Base-by-base conservation (phyloP, 441 rosid species). In the Brassica hybrid region DNA sequence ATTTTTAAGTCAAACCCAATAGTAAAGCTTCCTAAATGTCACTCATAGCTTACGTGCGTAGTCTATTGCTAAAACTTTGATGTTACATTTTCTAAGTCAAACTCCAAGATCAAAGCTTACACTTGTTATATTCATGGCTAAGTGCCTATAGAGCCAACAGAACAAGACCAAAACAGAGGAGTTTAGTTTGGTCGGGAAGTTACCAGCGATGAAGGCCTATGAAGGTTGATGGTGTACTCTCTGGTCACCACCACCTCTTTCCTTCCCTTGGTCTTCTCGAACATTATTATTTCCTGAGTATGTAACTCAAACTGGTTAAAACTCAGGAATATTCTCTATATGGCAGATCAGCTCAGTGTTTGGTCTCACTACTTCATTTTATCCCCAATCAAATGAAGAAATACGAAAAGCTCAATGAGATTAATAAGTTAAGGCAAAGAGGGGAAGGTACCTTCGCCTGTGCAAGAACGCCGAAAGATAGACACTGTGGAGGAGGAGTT, bases 201-300 rank as follows among this genome's bases (percentile, higher is more conserved):
- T 82, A 92, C 96, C 96, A 92, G 74, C 94, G 84, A 76, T 90
- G 96, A 30, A 90, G 78, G 73, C 96, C 88, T 92, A 85, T 92
- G 96, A 50, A 92, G 92, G 79, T 92, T 89, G 72, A 92, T 78
- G 62, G 95, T 92, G 86, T 92, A 90, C 81, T 92, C 97, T 57
- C 95, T 86, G 25, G 92, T 86, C 6, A 92, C 91, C 38, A 92
- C 89, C 85, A 89, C 94, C 62, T 86, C 91, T 68, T 75, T 86
- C 71, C 92, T 85, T 27, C 88, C 90, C 32, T 87, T 86, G 12
- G 83, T 73, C n/a, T 83, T 89, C 65, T 87, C 95, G 69, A 73
- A 84, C 95, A 89, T 92, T 73, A 7, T 67, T 75, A 16, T 43
- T 38, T 66, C 19, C 77, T 74, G 58, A 12, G 7, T 23, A 6